Conservation (phyloP, 2,329 filamentous ascomycete species). For the Cladosporium cucumerinum region DNA sequence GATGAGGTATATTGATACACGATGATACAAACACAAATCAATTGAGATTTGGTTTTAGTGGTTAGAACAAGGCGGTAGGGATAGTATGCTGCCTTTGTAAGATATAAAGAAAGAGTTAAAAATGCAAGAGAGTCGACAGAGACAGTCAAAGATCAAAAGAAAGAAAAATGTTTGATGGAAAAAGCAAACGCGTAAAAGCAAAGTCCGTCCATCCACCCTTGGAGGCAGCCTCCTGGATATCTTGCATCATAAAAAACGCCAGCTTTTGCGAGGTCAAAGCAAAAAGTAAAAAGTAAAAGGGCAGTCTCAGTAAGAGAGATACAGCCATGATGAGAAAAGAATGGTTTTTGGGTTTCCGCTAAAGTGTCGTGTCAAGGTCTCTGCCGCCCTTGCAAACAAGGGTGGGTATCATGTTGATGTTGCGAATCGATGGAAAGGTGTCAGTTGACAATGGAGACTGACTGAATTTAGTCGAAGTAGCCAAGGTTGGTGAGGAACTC, state of each 20-base stretch:
- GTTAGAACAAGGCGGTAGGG: background rate
- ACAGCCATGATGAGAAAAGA: background rate
- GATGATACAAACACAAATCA: background rate
- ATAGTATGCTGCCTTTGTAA: background rate
- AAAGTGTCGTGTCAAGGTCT: conserved; percentile 9
- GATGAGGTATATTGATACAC: background rate
- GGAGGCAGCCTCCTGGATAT: conserved; percentile 9
- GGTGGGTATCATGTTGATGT: conserved; percentile 9
- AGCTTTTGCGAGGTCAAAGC: background rate
- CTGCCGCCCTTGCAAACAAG: conserved; percentile 7
- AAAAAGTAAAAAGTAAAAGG: background rate
- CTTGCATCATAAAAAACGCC: background rate
- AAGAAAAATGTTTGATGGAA: background rate
- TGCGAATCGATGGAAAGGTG: background rate
- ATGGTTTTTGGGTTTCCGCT: background rate
- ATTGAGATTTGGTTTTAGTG: background rate
- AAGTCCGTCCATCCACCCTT: background rate
- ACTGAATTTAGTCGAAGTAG: conserved; percentile 22
- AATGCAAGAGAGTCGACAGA: background rate
- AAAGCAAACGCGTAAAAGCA: background rate
- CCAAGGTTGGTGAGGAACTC: conserved; percentile 31
- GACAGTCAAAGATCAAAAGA: background rate
- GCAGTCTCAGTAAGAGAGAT: background rate
- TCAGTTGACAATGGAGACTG: background rate
- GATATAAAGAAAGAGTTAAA: background rate